These are phyloP conservation scores for Ceratobasidium sp. DNA, from an alignment of 1,284 basidiomycete genomes.

Conservation along the genomic window DNA sequence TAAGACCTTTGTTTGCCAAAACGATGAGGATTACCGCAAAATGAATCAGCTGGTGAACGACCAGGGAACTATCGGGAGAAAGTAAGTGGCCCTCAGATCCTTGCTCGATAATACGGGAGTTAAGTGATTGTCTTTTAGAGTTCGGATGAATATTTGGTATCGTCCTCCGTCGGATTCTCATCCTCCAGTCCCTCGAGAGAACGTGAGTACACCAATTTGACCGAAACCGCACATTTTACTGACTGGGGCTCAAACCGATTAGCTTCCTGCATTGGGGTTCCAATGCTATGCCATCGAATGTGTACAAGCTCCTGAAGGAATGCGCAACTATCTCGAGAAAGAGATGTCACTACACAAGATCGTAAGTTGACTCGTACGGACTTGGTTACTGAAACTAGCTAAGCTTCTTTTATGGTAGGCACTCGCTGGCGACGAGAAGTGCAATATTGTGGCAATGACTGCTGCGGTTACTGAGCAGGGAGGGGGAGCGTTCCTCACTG, in stretches of 20 bases:
- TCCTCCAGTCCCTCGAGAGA: conserved; percentile 4
- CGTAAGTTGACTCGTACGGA: conserved; percentile 55
- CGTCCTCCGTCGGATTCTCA: conserved; percentile 48
- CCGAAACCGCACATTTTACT: conserved; percentile 11
- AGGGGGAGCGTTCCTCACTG: conserved; percentile 69
- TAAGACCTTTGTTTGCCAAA: conserved; percentile 89
- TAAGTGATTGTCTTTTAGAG: conserved; percentile 1
- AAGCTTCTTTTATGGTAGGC: conserved; percentile 55
- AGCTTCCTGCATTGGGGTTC: conserved; percentile 74
- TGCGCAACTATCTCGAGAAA: conserved; percentile 67
- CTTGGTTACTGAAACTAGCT: neutral
- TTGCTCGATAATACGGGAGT: neutral
- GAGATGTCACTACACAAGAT: conserved; percentile 71
- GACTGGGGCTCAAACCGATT: conserved; percentile 29
- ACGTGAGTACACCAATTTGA: neutral
- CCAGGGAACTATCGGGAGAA: conserved; percentile 53
- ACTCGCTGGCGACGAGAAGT: conserved; percentile 61
- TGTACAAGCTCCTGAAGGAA: conserved; percentile 68
- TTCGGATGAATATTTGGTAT: conserved; percentile 70
- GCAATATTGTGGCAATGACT: conserved; percentile 62
- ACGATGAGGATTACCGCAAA: conserved; percentile 78
- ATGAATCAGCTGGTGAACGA: conserved; percentile 74
- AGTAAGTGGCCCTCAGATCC: conserved; percentile 40
- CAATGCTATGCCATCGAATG: conserved; percentile 85
- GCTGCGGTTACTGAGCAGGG: conserved; percentile 43